Evolutionary conservation across 2,329 filamentous ascomycete species (phyloP).

Genomic region (Cytospora paraplurivora): DNA sequence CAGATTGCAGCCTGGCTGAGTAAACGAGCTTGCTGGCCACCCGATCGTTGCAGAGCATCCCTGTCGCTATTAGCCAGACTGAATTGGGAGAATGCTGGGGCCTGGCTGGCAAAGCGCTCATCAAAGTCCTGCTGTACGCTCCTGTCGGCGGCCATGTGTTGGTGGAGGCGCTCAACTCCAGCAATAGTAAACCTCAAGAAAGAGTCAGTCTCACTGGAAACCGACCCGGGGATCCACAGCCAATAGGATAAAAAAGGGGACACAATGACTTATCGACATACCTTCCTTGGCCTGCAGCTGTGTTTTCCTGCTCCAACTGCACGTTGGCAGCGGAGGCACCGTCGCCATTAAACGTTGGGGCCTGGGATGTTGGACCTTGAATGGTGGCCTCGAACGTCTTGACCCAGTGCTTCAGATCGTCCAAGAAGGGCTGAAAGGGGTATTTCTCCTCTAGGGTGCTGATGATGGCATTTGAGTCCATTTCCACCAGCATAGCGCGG

Average conservation of each 20-base stretch:
- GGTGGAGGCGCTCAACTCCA: conserved; percentile 14
- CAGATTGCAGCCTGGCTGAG: conserved; percentile 18
- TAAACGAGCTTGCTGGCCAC: conserved; percentile 4
- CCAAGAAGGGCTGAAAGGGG: conserved; percentile 22
- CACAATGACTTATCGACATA: conserved; percentile 3
- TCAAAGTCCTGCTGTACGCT: conserved; percentile 2
- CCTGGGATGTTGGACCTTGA: conserved; percentile 4
- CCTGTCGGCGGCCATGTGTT: conserved; percentile 3
- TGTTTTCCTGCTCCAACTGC: conserved; percentile 15
- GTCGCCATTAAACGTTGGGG: conserved; percentile 6
- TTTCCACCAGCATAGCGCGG: conserved; percentile 19
- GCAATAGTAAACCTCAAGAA: conserved; percentile 11
- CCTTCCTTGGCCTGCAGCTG: conserved; percentile 15
- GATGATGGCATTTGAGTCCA: conserved; percentile 20
- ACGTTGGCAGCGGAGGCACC: conserved; percentile 9
- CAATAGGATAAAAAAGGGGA: neutral
- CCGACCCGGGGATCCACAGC: neutral
- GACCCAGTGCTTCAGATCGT: conserved; percentile 23
- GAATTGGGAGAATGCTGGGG: neutral
- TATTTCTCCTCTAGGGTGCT: conserved; percentile 20
- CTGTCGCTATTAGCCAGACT: conserved; percentile 18
- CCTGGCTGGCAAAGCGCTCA: neutral
- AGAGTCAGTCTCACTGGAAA: conserved; percentile 20
- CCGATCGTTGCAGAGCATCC: conserved; percentile 13
- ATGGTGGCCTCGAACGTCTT: conserved; percentile 17